Conservation (phyloP, 768 basidiomycete genomes). For the Rhizopogon sp. region DNA sequence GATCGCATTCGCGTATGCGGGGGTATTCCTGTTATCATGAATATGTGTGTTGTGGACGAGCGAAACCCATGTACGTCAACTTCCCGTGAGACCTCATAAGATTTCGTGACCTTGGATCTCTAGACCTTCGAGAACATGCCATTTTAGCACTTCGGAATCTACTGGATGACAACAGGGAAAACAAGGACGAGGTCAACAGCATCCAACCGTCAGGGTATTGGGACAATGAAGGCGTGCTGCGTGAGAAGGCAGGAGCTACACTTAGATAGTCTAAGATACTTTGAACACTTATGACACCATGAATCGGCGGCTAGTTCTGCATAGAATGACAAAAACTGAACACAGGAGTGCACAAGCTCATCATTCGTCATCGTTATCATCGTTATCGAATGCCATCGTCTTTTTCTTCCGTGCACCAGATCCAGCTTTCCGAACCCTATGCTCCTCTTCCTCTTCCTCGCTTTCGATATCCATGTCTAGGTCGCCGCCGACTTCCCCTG, state of each 20-base stretch:
- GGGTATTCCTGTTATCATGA: conserved; percentile 81
- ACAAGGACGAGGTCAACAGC: conserved; percentile 73
- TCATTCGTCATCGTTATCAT: conserved; percentile 68
- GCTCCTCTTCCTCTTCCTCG: conserved; percentile 67
- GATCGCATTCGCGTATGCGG: conserved; percentile 66
- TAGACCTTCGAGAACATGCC: conserved; percentile 86
- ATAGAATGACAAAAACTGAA: not conserved
- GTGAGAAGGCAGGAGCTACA: conserved; percentile 30
- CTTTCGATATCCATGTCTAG: conserved; percentile 72
- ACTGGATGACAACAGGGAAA: conserved; percentile 69
- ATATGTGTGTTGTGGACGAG: conserved; percentile 86
- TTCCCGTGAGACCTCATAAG: not conserved
- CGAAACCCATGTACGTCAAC: conserved; percentile 80
- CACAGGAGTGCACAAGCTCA: conserved; percentile 8
- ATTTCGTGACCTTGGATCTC: not conserved
- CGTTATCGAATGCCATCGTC: conserved; percentile 51
- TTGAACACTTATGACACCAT: not conserved
- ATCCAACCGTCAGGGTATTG: conserved; percentile 61
- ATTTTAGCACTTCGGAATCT: conserved; percentile 80
- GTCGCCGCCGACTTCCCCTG: conserved; percentile 26
- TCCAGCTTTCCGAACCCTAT: conserved; percentile 54
- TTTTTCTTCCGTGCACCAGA: conserved; percentile 51
- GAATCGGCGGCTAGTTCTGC: not conserved
- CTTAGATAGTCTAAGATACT: conserved; percentile 18
- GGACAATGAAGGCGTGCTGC: conserved; percentile 52